Conservation (phyloP, 73 alveolate genomes). For the Paramecium tetraurelia region DNA sequence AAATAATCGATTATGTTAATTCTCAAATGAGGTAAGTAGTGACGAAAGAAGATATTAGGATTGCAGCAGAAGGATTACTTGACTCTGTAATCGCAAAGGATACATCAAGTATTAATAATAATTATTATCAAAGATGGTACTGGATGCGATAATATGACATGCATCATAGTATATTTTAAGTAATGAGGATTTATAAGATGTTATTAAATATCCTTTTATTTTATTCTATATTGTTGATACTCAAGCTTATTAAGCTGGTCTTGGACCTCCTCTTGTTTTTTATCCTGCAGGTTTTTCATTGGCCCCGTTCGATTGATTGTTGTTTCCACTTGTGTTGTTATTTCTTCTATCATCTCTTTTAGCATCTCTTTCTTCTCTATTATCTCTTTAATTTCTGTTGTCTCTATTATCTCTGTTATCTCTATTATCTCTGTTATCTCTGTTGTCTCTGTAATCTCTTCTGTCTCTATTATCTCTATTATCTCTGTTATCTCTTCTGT, state of each 20-base stretch:
- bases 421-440: neutral
- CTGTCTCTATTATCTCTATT: slow-evolving; percentile 22
- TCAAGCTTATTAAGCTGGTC: neutral
- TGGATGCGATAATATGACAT: slow-evolving; percentile 90
- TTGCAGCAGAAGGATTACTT: slow-evolving; percentile 70
- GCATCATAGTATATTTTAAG: slow-evolving; percentile 53
- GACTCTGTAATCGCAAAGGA: slow-evolving; percentile 78
- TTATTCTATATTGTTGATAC: neutral
- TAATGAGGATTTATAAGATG: neutral
- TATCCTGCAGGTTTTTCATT: neutral
- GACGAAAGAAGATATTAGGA: neutral
- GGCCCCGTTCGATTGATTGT: neutral
- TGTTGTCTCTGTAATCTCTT: neutral
- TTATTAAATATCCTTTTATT: neutral
- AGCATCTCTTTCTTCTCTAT: neutral
- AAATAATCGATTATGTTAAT: slow-evolving; percentile 36
- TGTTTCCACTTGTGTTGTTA: neutral
- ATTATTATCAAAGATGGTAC: slow-evolving; percentile 52
- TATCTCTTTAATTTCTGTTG: neutral
- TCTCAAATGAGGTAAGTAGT: neutral
- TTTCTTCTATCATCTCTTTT: neutral
- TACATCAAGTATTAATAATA: neutral
- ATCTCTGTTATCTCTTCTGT: neutral
- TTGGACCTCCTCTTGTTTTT: neutral
- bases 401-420: neutral